These are phyloP conservation scores for Myriosclerotinia scirpicola DNA, from an alignment of 2,329 filamentous ascomycete genomes.

Conservation along the genomic window DNA sequence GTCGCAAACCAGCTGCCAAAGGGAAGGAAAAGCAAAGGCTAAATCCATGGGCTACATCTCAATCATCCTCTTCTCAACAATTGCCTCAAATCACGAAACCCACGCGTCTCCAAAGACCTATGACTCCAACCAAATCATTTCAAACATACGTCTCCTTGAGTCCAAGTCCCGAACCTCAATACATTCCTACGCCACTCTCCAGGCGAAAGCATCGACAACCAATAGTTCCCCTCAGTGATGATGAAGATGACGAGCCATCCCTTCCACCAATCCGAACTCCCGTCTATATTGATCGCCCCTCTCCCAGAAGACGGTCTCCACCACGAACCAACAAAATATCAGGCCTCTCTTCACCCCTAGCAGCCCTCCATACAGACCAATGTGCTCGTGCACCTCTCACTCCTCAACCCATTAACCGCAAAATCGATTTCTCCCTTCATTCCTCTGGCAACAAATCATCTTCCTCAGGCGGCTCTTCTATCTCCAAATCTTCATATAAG, in stretches of 20 bases:
- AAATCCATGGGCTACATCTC: constrained; percentile 21
- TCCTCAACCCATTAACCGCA: constrained; percentile 15
- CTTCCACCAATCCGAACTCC: background rate
- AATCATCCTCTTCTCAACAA: constrained; percentile 16
- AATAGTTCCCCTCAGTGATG: background rate
- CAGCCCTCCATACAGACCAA: background rate
- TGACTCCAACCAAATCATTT: constrained; percentile 3
- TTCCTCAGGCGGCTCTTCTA: constrained; percentile 9
- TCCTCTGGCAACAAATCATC: constrained; percentile 14
- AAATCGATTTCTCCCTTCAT: constrained; percentile 9
- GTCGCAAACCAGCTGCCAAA: constrained; percentile 4
- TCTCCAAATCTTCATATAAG: constrained; percentile 18
- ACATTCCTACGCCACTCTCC: background rate
- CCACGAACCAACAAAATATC: background rate
- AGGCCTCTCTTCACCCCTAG: background rate
- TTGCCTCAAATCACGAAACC: constrained; percentile 13
- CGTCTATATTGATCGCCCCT: background rate
- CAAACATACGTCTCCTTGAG: constrained; percentile 1
- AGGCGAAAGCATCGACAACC: background rate
- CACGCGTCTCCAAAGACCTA: background rate
- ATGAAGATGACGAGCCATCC: constrained; percentile 10
- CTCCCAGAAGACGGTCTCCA: background rate
- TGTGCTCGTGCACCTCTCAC: constrained; percentile 7
- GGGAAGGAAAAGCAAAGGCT: constrained; percentile 12
- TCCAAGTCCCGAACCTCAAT: constrained; percentile 12